These are phyloP conservation scores for Incumbomyces lentus DNA, from an alignment of 2,329 filamentous ascomycete species.

Conservation along the genomic window DNA sequence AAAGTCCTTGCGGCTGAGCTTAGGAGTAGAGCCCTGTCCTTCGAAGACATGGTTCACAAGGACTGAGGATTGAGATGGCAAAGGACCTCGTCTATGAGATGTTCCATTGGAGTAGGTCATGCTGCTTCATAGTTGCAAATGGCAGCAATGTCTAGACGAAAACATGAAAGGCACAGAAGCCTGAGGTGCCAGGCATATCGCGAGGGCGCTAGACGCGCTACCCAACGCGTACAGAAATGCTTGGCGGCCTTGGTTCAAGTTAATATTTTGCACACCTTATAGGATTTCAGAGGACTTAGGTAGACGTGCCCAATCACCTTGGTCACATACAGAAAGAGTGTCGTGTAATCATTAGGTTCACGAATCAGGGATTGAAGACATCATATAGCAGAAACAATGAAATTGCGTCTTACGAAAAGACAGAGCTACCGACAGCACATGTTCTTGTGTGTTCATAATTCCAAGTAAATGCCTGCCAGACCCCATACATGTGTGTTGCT, in stretches of 20 bases:
- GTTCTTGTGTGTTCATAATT: slow-evolving; percentile 21
- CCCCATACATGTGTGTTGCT: slow-evolving; percentile 30
- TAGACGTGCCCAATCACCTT: background rate
- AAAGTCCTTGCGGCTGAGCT: slow-evolving; percentile 62
- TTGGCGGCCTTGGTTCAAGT: background rate
- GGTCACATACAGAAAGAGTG: background rate
- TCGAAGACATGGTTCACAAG: slow-evolving; percentile 77
- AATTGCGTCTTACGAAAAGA: background rate
- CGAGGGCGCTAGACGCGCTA: no score
- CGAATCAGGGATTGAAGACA: no score
- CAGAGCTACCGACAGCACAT: slow-evolving; percentile 8
- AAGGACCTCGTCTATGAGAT: slow-evolving; percentile 11
- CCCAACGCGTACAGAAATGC: background rate
- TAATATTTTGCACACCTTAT: no score
- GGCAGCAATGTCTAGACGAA: no score
- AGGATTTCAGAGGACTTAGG: no score
- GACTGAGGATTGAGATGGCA: slow-evolving; percentile 58
- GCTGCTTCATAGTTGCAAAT: background rate
- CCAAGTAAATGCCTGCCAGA: slow-evolving; percentile 26
- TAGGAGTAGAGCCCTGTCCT: slow-evolving; percentile 46
- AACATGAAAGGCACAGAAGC: no score
- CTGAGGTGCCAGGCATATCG: no score
- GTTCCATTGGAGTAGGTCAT: slow-evolving; percentile 13
- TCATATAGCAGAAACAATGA: background rate
- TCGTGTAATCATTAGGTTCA: no score